These are phyloP conservation scores for Mollisiaceae sp. DNA, from an alignment of 2,329 filamentous ascomycete species.

Conservation along the genomic window DNA sequence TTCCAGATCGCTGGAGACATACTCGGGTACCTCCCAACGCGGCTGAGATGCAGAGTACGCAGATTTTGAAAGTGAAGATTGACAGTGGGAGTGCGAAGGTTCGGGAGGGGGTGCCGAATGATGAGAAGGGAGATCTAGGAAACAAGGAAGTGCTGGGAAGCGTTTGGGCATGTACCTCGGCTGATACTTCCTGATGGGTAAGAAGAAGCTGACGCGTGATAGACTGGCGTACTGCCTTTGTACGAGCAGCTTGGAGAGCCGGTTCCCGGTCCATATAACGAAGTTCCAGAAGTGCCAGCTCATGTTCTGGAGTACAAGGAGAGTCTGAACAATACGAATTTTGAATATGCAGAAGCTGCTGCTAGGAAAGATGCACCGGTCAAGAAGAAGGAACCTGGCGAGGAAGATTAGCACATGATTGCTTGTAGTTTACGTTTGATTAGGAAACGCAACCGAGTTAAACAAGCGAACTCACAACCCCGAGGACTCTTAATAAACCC, in stretches of 20 bases:
- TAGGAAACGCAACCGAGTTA: neutral
- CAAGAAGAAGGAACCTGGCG: constrained; percentile 53
- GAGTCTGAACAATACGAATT: constrained; percentile 52
- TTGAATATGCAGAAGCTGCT: constrained; percentile 46
- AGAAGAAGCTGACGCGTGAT: constrained; percentile 44
- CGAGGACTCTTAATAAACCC: neutral
- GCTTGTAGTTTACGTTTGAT: neutral
- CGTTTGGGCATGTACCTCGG: constrained; percentile 49
- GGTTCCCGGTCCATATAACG: constrained; percentile 34
- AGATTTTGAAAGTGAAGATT: constrained; percentile 72
- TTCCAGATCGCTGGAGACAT: constrained; percentile 71
- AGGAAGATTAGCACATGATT: constrained; percentile 41
- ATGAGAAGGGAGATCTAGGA: constrained; percentile 54
- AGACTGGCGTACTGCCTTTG: constrained; percentile 66
- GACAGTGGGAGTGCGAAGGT: constrained; percentile 78
- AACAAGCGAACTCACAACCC: neutral
- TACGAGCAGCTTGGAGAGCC: constrained; percentile 62
- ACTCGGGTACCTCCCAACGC: constrained; percentile 72
- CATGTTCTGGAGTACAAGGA: constrained; percentile 60
- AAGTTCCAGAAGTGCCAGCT: constrained; percentile 51
- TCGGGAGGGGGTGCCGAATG: constrained; percentile 66
- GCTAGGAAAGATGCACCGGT: constrained; percentile 57
- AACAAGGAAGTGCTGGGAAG: constrained; percentile 47
- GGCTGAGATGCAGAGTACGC: constrained; percentile 76
- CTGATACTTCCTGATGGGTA: neutral